Percentiles rank a stretch among this genome's conserved stretches.
These are phyloP conservation scores for Scleromitrula shiraiana DNA, from an alignment of 2,329 filamentous ascomycete species.

Conservation along the genomic window DNA sequence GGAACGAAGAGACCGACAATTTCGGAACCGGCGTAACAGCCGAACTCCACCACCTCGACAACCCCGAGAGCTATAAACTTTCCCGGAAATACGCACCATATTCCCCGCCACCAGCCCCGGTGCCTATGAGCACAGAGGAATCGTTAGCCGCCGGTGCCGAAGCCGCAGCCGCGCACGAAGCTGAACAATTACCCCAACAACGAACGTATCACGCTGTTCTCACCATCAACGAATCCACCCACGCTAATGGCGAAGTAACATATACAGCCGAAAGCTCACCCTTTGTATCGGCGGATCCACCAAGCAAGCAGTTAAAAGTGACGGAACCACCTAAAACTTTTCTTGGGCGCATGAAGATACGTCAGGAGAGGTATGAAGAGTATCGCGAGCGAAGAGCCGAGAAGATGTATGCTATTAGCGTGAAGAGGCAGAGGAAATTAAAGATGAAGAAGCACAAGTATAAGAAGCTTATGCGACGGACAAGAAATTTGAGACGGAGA, in stretches of 20 bases:
- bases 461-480: conserved; percentile 96
- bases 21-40: conserved; percentile 35
- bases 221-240: conserved; percentile 58
- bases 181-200: conserved; percentile 37
- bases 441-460: conserved; percentile 99
- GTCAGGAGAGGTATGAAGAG: conserved; percentile 45
- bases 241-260: conserved; percentile 50
- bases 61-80: conserved; percentile 53
- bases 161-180: conserved; percentile 24
- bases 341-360: conserved; percentile 60
- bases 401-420: conserved; percentile 75
- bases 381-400: conserved; percentile 37
- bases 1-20: conserved; percentile 27
- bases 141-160: conserved; percentile 32
- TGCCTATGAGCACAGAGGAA: conserved; percentile 43
- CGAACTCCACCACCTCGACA: conserved; percentile 44
- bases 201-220: conserved; percentile 57
- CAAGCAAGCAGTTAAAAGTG: too few species aligned
- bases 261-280: conserved; percentile 54
- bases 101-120: conserved; percentile 72
- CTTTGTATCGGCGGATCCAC: conserved; percentile 40
- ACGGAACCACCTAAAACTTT: conserved; percentile 43
- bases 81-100: conserved; percentile 67
- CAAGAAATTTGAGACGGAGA: conserved; percentile 78
- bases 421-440: conserved; percentile 83